Base-by-base conservation (phyloP, 352 stramenopile genomes). In the Aphanomyces astaci region DNA sequence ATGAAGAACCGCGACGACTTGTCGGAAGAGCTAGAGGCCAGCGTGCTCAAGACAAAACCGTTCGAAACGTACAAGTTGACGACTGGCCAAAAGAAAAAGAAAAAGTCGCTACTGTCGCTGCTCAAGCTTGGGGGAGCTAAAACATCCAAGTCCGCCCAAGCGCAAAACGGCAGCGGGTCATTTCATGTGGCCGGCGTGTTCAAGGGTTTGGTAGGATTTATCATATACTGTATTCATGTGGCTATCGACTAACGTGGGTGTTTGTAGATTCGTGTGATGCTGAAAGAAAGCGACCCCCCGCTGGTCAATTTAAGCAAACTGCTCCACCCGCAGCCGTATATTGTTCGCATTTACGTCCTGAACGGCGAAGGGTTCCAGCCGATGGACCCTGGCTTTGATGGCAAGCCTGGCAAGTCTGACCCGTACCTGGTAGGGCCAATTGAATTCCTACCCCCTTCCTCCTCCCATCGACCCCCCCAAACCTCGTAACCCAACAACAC, bases 61-160 rank as follows among this genome's bases (percentile, higher is more conserved):
- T 96, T 96, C 48, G 88, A 96, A 56, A 94, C 90, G 66, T 97
- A 96, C 69, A 77, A 77, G 0, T 71, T 97, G 30, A 77, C 88
- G 60, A 89, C 89, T 72, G 85, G 85, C 0, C 78, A 94, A 49
- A 90, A 87, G 64, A 81, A 89, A 60, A 82, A 88, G 46, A 88
- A 87, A 49, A 78, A 76, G 22, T 87, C 79, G 33, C 66, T 90
- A 4, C 40, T 93, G 48, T 59, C 76, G 13, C 75, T 83, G 27
- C 75, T 92, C 11, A 91, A 90, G 53, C 76, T 80, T 10, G 90
- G 89, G 66, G n/a, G n/a, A n/a, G 81, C 76, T 15, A 91, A 84
- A 69, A 89, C 88, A 56, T 62, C 57, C 66, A 73, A 46, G 49
- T 63, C 22, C n/a, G 77, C 72, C 31, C 13, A 22, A 19, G 32